These are phyloP conservation scores for Ormosia emarginata DNA, from an alignment of 306 rosid genomes.

Conservation along the genomic window DNA sequence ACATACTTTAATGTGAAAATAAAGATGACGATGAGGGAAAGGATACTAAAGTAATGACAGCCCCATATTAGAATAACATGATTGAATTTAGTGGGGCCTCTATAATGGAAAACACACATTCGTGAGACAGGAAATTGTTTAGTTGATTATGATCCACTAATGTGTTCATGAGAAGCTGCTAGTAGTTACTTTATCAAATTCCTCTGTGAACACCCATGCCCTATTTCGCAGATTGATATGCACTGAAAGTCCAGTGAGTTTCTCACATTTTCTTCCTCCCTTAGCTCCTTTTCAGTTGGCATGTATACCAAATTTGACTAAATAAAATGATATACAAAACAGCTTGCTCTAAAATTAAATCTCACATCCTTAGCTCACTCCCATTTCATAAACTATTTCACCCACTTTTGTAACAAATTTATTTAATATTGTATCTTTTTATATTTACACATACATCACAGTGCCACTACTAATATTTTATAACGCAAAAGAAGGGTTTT, in stretches of 20 bases:
- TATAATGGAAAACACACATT: not conserved
- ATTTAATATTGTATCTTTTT: not conserved
- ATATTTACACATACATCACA: not conserved
- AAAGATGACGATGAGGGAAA: not conserved
- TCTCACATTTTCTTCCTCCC: not conserved
- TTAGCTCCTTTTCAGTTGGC: not conserved
- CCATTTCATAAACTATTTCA: not conserved
- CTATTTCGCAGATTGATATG: not conserved
- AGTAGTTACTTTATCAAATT: not conserved
- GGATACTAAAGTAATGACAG: not conserved
- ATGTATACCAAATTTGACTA: not conserved
- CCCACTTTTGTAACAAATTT: not conserved
- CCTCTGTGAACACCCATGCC: not conserved
- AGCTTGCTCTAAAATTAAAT: no score
- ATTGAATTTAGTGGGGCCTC: constrained; percentile 2
- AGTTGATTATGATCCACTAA: not conserved
- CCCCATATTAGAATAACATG: not conserved
- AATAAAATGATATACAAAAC: no score
- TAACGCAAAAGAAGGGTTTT: not conserved
- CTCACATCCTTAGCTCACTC: not conserved
- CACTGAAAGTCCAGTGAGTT: not conserved
- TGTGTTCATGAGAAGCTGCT: not conserved
- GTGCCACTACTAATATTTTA: not conserved
- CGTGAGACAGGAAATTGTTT: not conserved
- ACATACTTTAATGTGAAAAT: not conserved